Evolutionary conservation across 192 early-diverging fungal genomes (phyloP).

Genomic region (Linnemannia hyalina): DNA sequence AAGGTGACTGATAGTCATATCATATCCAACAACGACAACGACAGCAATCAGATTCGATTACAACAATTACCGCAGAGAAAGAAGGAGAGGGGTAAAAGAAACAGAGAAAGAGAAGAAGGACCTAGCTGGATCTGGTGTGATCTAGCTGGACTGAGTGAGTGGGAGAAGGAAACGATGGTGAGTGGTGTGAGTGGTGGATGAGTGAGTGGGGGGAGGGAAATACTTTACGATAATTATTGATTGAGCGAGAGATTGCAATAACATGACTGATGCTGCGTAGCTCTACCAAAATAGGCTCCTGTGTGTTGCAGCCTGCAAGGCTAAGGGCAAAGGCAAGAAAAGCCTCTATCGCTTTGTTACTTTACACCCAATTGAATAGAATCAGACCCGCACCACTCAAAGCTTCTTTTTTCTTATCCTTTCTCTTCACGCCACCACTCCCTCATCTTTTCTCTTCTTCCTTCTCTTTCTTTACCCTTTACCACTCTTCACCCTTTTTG

Average conservation of each 20-base stretch:
- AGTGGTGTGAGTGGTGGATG: not conserved
- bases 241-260: not conserved
- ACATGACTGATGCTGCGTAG: not conserved
- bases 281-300: not conserved
- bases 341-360: not conserved
- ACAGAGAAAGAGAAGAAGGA: not conserved
- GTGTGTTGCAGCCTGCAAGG: not conserved
- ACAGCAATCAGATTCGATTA: no score
- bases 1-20: not conserved
- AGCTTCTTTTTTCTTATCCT: not conserved
- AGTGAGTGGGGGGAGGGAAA: not conserved
- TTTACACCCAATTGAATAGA: no score
- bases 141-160: not conserved
- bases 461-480: not conserved
- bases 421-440: not conserved
- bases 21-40: no score
- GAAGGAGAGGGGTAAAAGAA: not conserved
- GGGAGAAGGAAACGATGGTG: no score
- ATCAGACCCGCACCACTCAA: not conserved
- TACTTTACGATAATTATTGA: not conserved
- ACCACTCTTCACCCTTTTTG: not conserved
- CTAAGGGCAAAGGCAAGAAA: no score
- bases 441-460: not conserved
- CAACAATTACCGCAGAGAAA: no score
- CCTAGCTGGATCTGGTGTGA: not conserved